These are phyloP conservation scores for Aspergillus diversus DNA, from an alignment of 495 filamentous ascomycete genomes.

Conservation along the genomic window DNA sequence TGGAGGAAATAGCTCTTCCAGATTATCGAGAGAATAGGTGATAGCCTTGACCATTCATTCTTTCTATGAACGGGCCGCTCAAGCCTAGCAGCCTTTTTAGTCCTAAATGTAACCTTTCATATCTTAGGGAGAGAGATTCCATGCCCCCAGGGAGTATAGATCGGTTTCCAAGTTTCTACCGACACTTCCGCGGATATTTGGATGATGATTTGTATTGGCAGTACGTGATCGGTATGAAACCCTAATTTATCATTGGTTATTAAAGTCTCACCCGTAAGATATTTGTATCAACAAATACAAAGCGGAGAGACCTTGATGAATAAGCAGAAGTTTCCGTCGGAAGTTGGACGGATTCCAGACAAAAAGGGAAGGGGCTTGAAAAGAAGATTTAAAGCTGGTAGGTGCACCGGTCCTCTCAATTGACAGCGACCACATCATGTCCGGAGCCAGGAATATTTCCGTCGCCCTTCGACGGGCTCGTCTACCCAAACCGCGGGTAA, in stretches of 20 bases:
- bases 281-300: constrained; percentile 7
- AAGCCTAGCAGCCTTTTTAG: background rate
- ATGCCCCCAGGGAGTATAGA: background rate
- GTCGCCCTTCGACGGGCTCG: constrained; percentile 46
- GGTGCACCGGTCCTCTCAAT: constrained; percentile 8
- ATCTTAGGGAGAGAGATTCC: background rate
- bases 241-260: background rate
- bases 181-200: constrained; percentile 8
- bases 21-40: too few species aligned
- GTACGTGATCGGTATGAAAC: background rate
- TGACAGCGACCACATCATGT: constrained; percentile 35
- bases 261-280: background rate
- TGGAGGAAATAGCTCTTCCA: too few species aligned
- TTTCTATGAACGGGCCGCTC: too few species aligned
- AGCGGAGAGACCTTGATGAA: background rate
- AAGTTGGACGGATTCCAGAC: background rate
- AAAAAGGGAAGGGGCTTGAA: background rate
- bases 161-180: background rate
- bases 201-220: background rate
- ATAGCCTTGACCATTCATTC: too few species aligned
- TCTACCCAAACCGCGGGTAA: constrained; percentile 38
- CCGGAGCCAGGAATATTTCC: constrained; percentile 42
- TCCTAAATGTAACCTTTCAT: background rate
- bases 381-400: background rate
- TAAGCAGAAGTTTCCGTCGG: constrained; percentile 15